These are phyloP conservation scores for Botrytis galanthina DNA, from an alignment of 2,329 filamentous ascomycete genomes.

Conservation along the genomic window DNA sequence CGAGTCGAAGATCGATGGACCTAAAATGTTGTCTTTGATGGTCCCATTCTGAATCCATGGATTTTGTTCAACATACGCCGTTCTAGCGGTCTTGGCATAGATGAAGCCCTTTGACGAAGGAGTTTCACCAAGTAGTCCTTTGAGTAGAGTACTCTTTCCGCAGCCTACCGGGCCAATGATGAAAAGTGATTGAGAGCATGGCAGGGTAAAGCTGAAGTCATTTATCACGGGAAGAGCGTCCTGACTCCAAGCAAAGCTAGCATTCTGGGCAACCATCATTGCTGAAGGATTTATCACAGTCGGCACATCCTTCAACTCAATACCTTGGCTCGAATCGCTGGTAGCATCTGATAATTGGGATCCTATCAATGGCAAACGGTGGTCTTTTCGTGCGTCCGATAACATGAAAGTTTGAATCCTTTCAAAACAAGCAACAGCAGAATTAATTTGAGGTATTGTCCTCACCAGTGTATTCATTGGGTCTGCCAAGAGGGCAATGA, in stretches of 20 bases:
- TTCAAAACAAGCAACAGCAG: constrained; percentile 43
- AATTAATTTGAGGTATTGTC: constrained; percentile 41
- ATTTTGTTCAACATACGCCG: constrained; percentile 46
- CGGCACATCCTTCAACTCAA: constrained; percentile 23
- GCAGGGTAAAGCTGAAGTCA: constrained; percentile 28
- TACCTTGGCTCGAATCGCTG: neutral
- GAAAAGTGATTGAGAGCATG: constrained; percentile 29
- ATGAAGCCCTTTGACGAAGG: constrained; percentile 31
- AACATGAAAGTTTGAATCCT: constrained; percentile 43
- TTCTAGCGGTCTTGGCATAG: constrained; percentile 24
- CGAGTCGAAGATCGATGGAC: constrained; percentile 45
- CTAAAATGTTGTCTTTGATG: constrained; percentile 44
- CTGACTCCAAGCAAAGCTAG: constrained; percentile 30
- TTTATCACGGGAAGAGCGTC: constrained; percentile 22
- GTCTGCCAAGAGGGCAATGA: constrained; percentile 42
- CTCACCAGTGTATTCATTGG: constrained; percentile 44
- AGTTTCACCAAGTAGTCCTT: constrained; percentile 37
- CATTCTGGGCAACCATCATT: constrained; percentile 31
- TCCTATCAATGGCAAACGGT: constrained; percentile 27
- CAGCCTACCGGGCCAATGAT: constrained; percentile 38
- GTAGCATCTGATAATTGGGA: too few relatives aligned
- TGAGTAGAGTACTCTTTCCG: constrained; percentile 37
- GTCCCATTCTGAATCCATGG: constrained; percentile 48
- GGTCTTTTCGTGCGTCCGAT: constrained; percentile 27
- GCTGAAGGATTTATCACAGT: neutral